Percentiles rank a stretch among this genome's conserved stretches.
Conservation (phyloP, 495 filamentous ascomycete genomes). For the Parathielavia hyrcaniae region DNA sequence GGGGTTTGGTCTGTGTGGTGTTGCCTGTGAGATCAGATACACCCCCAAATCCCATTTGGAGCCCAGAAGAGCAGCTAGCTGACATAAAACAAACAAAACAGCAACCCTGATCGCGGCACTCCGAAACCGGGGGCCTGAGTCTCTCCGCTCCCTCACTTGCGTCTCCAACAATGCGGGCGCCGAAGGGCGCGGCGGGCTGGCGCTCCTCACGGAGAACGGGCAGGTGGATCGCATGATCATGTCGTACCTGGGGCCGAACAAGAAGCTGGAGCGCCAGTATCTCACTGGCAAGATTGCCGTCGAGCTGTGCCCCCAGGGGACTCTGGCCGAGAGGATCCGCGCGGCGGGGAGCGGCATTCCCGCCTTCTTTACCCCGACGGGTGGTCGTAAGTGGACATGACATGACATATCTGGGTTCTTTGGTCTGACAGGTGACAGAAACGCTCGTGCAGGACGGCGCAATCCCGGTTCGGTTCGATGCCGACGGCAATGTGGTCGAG, state of each 20-base stretch:
- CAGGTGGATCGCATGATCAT: constrained; percentile 56
- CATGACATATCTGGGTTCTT: not conserved
- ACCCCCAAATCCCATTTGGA: not conserved
- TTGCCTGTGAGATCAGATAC: constrained; percentile 44
- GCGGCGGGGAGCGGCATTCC: constrained; percentile 62
- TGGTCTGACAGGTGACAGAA: constrained; percentile 28
- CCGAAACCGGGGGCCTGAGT: constrained; percentile 38
- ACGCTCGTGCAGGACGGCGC: constrained; percentile 57
- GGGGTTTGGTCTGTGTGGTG: constrained; percentile 57
- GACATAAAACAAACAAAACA: not conserved
- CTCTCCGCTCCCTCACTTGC: constrained; percentile 51
- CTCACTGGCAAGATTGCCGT: constrained; percentile 56
- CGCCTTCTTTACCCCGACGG: constrained; percentile 61
- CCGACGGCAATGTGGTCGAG: constrained; percentile 47
- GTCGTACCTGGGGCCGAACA: constrained; percentile 58
- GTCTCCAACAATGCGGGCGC: constrained; percentile 63
- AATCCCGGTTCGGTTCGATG: constrained; percentile 50
- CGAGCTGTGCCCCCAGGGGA: constrained; percentile 61
- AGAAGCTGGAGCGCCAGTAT: constrained; percentile 58
- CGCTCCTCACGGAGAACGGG: constrained; percentile 47
- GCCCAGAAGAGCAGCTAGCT: not conserved
- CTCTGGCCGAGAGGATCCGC: constrained; percentile 55
- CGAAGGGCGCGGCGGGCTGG: constrained; percentile 50
- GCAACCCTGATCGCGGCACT: constrained; percentile 49
- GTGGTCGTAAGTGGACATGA: constrained; percentile 39